These are phyloP conservation scores for Rhododendron ferrugineum DNA, from an alignment of 148 eudicot genomes.

Conservation along the genomic window DNA sequence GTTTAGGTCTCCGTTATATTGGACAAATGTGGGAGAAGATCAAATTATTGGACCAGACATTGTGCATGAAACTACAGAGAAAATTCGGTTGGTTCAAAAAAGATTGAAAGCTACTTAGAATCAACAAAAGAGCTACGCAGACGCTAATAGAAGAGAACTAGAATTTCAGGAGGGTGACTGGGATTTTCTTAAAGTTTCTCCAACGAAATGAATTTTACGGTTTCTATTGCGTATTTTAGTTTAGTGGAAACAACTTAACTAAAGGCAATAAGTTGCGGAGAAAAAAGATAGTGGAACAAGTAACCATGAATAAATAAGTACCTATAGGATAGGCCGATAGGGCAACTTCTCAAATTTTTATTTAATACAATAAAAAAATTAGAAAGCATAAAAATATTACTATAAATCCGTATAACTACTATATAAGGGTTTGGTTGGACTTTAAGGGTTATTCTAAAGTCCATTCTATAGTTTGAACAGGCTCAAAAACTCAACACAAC, in stretches of 20 bases:
- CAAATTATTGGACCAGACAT: neutral
- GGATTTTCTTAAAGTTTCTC: neutral
- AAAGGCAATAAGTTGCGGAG: no score
- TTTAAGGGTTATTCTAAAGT: neutral
- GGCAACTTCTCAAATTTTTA: neutral
- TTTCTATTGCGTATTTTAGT: no score
- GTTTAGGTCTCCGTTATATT: no score
- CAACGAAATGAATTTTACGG: neutral
- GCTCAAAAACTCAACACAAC: neutral
- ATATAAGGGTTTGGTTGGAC: neutral
- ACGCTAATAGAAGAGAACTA: neutral
- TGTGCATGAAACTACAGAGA: neutral
- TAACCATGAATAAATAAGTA: no score
- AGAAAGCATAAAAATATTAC: no score
- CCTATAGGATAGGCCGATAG: neutral
- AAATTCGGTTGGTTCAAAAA: neutral
- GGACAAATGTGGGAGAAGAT: neutral
- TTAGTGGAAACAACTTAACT: no score
- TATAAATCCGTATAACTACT: neutral
- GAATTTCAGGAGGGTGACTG: neutral
- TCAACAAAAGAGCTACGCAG: neutral
- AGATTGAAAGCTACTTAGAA: neutral
- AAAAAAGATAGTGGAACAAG: no score
- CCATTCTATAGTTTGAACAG: neutral
- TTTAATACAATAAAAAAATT: no score